Evolutionary conservation across 106 monocot species (phyloP), one percentile per base, ranked within the genome.

Genomic region (Dendrobium huoshanense): DNA sequence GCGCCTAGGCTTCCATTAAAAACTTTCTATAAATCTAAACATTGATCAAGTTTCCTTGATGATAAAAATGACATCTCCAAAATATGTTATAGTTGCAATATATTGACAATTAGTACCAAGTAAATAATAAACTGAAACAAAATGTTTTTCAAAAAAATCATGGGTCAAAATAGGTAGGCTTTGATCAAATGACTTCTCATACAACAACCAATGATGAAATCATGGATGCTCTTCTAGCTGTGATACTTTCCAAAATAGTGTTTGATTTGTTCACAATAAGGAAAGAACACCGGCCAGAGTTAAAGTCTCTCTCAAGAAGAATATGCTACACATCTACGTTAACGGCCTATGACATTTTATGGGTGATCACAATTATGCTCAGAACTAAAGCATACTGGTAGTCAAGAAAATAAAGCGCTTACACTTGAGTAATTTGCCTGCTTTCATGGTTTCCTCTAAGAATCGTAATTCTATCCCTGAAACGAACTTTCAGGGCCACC

Each of bases 381-480:
- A 73, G 41, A 79, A 27, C 19, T 41, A 41, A 47, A 55, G 41
- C 22, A 55, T 55, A 59, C 25, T 56, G 7, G 42, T 25, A 58
- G 16, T 59, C 40, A 20, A 15, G 48, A 67, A 64, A 19, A 78
- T 4, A 70, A 6, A 80, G 56, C 37, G 64, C 85, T 83, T 88
- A 88, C 88, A 88, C 88, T 81, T 88, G 88, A 80, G 88, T 88
- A 73, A 86, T 86, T 76, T 86, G 86, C 79, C 86, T 56, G 82
- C 86, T 86, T 61, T 85, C 86, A 80, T 85, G 87, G 65, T 87
- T 87, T 55, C 87, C 87, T 82, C 87, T 84, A 24, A 87, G 82
- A 77, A 87, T 87, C 75, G 87, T 87, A 77, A 87, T 87, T 75
- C 87, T 87, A 70, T 87, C 87, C 75, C 87, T 84, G 55, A 85